Evolutionary conservation across 192 early-diverging fungal genomes (phyloP).

Genomic region (Coemansia sp.): DNA sequence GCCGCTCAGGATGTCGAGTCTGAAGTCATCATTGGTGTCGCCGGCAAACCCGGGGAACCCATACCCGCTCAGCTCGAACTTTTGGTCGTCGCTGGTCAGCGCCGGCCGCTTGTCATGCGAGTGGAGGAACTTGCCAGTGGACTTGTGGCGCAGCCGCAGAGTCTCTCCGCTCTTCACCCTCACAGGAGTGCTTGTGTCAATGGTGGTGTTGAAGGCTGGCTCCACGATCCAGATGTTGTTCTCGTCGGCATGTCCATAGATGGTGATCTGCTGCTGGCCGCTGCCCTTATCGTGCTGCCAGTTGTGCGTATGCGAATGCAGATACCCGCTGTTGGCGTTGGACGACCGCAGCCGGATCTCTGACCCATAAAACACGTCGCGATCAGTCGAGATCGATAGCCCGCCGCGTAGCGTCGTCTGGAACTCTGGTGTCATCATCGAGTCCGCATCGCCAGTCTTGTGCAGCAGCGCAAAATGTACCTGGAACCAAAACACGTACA

Average conservation of each 20-base stretch:
- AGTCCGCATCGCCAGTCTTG: constrained; percentile 77
- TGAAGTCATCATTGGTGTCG: constrained; percentile 90
- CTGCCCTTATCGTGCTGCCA: constrained; percentile 62
- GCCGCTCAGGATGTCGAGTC: constrained; percentile 65
- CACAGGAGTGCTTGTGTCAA: constrained; percentile 42
- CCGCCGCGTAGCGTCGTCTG: constrained; percentile 76
- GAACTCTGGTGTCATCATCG: constrained; percentile 91
- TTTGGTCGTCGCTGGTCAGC: constrained; percentile 60
- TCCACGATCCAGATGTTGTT: constrained; percentile 82
- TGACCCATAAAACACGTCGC: constrained; percentile 54
- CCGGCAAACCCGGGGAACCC: constrained; percentile 70
- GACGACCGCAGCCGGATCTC: constrained; percentile 47
- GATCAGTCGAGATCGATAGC: constrained; percentile 27
- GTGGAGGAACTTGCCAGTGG: constrained; percentile 63
- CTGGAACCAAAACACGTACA: constrained; percentile 85
- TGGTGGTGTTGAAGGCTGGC: constrained; percentile 42
- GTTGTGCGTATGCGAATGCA: constrained; percentile 63
- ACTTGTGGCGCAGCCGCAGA: constrained; percentile 67
- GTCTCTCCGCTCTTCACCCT: constrained; percentile 63
- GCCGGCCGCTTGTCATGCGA: constrained; percentile 73
- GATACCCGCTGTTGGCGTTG: constrained; percentile 44
- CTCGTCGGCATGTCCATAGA: constrained; percentile 74
- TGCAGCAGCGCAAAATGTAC: constrained; percentile 85
- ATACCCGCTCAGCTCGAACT: constrained; percentile 73
- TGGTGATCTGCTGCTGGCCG: constrained; percentile 78